phyloP scores from a whole-genome alignment of 1,284 basidiomycete species.

The Gymnopus androsaceus region DNA sequence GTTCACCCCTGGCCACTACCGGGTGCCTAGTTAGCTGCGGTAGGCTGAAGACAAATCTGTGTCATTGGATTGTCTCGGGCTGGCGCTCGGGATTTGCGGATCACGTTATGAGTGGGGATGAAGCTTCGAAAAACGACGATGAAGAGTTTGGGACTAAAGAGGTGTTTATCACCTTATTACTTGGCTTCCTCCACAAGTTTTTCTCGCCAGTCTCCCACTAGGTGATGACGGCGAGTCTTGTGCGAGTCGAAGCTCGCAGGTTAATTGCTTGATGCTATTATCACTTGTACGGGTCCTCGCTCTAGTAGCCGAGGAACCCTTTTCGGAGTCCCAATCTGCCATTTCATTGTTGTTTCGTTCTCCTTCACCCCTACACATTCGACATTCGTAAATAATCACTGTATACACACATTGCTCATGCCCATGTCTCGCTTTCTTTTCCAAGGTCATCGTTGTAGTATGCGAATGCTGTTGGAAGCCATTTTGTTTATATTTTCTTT shows the following conservation, averaged over 20 bases:
- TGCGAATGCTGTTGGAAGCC: neutral
- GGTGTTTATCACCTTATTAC: neutral
- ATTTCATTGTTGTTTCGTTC: too few relatives aligned
- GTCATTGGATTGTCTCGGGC: constrained; percentile 11
- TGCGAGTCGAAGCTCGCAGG: constrained; percentile 3
- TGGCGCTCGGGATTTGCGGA: too few relatives aligned
- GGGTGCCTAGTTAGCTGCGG: constrained; percentile 4
- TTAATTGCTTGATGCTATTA: constrained; percentile 1
- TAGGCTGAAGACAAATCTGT: neutral
- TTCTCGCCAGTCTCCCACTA: constrained; percentile 5
- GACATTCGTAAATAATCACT: neutral
- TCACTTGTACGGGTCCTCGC: neutral
- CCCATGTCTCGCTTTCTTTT: neutral
- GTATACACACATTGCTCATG: neutral
- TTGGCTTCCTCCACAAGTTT: neutral
- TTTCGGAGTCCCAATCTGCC: neutral
- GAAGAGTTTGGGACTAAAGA: neutral
- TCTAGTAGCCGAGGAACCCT: constrained; percentile 3
- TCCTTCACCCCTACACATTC: neutral
- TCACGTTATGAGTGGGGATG: too few relatives aligned
- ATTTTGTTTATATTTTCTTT: neutral
- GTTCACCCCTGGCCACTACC: neutral
- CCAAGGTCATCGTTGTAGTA: constrained; percentile 4
- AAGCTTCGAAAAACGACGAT: too few relatives aligned
- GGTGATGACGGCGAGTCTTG: constrained; percentile 8